phyloP scores from a whole-genome alignment of 805 yeast genomes.

The Cyberlindnera nakhonratchasimensis region DNA sequence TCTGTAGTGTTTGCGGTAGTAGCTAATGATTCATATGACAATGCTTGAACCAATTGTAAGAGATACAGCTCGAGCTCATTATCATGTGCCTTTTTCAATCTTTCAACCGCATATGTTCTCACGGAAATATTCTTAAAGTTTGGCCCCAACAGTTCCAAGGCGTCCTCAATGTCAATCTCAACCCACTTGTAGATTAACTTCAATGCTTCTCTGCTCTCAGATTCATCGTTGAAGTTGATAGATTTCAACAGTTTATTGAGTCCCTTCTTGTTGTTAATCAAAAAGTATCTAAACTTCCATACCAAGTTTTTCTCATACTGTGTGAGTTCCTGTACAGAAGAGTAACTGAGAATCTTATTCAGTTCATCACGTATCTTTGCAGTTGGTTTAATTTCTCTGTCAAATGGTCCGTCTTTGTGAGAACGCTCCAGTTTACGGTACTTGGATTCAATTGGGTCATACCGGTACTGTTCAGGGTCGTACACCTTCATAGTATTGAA shows the following conservation, averaged over 20 bases:
- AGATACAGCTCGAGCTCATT: conserved; percentile 77
- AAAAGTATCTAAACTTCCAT: conserved; percentile 87
- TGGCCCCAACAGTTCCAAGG: conserved; percentile 80
- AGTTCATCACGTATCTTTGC: conserved; percentile 76
- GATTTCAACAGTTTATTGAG: conserved; percentile 82
- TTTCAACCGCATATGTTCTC: conserved; percentile 82
- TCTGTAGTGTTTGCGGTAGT: conserved; percentile 27
- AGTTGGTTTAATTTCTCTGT: conserved; percentile 84
- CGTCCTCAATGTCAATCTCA: conserved; percentile 78
- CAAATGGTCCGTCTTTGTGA: conserved; percentile 72
- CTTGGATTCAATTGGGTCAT: conserved; percentile 86
- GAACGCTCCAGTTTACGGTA: conserved; percentile 81
- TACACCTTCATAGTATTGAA: conserved; percentile 41
- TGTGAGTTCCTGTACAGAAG: conserved; percentile 78
- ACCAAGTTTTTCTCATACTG: conserved; percentile 82
- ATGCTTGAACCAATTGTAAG: conserved; percentile 87
- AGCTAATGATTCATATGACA: conserved; percentile 60
- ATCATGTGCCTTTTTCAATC: conserved; percentile 74
- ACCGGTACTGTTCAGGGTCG: conserved; percentile 65
- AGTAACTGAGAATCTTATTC: conserved; percentile 62
- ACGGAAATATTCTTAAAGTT: conserved; percentile 70
- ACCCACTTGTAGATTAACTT: conserved; percentile 68
- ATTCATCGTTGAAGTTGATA: conserved; percentile 82
- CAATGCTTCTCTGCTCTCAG: conserved; percentile 75
- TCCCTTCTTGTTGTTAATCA: conserved; percentile 63